Conservation (phyloP, 371 early-diverging fungal species). For the Rhizomucor miehei region DNA sequence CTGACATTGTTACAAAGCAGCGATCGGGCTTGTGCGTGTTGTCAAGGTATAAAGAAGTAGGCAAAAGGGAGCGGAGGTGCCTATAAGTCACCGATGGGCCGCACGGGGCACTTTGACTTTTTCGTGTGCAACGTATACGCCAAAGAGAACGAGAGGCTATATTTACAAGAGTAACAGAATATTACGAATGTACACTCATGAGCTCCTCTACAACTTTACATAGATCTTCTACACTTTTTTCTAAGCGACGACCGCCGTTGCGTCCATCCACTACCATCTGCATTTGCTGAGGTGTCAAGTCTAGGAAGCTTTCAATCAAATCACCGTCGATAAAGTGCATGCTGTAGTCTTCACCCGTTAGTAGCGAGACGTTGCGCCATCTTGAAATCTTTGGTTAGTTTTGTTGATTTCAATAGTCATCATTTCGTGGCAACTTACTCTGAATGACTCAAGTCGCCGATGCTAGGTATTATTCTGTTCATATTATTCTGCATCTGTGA, state of each 20-base stretch:
- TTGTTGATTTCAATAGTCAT: background rate
- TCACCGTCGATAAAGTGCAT: slow-evolving; percentile 89
- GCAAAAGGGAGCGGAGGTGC: too few species aligned
- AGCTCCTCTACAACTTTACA: slow-evolving; percentile 51
- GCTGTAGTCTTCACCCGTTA: slow-evolving; percentile 53
- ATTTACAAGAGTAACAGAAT: background rate
- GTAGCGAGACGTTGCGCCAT: slow-evolving; percentile 60
- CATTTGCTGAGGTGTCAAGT: slow-evolving; percentile 64
- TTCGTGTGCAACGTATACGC: too few species aligned
- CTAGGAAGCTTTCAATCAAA: slow-evolving; percentile 82
- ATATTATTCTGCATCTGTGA: slow-evolving; percentile 73
- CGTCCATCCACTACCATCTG: slow-evolving; percentile 57
- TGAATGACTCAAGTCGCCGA: slow-evolving; percentile 64
- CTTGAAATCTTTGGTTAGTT: slow-evolving; percentile 9
- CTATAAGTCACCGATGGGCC: too few species aligned
- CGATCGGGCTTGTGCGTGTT: too few species aligned
- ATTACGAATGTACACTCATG: slow-evolving; percentile 46
- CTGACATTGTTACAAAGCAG: slow-evolving; percentile 4
- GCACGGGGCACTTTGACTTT: too few species aligned
- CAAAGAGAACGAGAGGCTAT: too few species aligned
- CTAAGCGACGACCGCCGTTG: slow-evolving; percentile 42
- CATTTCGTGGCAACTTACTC: slow-evolving; percentile 50
- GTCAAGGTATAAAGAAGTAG: too few species aligned
- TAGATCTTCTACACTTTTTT: slow-evolving; percentile 41
- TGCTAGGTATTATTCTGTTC: slow-evolving; percentile 54